Conservation (phyloP, 2,329 filamentous ascomycete genomes). For the Leptoxyphium fumago region DNA sequence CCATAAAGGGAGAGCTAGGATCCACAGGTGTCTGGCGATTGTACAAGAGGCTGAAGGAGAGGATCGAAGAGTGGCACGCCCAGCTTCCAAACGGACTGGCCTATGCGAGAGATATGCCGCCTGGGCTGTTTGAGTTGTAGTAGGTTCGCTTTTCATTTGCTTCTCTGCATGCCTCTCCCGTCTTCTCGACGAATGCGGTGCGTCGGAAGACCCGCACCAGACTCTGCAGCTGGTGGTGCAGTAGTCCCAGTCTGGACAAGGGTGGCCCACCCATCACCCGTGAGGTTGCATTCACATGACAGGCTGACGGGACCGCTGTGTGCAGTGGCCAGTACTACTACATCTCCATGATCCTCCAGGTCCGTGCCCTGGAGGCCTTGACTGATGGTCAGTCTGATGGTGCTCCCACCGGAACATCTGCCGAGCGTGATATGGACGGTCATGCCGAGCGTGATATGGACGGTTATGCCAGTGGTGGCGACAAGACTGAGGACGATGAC, state of each 20-base stretch:
- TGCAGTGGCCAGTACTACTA: slow-evolving; percentile 3
- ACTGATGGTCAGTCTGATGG: not conserved
- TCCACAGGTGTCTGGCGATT: not conserved
- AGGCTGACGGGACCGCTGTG: too few species aligned
- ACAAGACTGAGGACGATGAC: too few species aligned
- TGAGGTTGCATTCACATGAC: too few species aligned
- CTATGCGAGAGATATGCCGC: slow-evolving; percentile 1
- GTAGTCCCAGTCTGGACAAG: too few species aligned
- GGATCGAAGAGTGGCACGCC: slow-evolving; percentile 1
- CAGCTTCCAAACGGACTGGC: slow-evolving; percentile 1
- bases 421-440: not conserved
- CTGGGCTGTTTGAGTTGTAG: slow-evolving; percentile 5
- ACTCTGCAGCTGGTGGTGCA: too few species aligned
- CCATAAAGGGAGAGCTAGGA: not conserved
- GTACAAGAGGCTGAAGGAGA: not conserved
- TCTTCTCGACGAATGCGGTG: too few species aligned
- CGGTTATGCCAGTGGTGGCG: not conserved
- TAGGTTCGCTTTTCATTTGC: too few species aligned
- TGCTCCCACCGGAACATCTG: not conserved
- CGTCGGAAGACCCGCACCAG: too few species aligned
- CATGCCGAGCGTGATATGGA: too few species aligned
- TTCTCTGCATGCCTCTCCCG: too few species aligned
- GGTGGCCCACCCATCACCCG: too few species aligned
- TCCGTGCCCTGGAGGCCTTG: not conserved
- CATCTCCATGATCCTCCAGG: slow-evolving; percentile 1